Evolutionary conservation across 176 grass and related monocot species (phyloP).

Genomic region (Hordeum vulgare): MorexV3_pseudomolecules_assembly NC_058521.1:230666336-230666835

Average conservation of each 20-base stretch:
- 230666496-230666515: constrained; percentile 94
- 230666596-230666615: background rate
- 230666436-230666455: background rate
- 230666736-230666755: constrained; percentile 45
- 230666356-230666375: constrained; percentile 87
- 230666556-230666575: constrained; percentile 33
- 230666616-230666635: background rate
- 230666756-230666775: constrained; percentile 15
- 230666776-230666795: background rate
- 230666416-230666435: constrained; percentile 1
- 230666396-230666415: constrained; percentile 96
- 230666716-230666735: constrained; percentile 70
- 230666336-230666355: constrained; percentile 84
- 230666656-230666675: constrained; percentile 46
- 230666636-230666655: background rate
- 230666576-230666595: background rate
- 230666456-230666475: background rate
- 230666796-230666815: background rate
- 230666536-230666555: constrained; percentile 90
- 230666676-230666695: constrained; percentile 68
- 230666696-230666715: constrained; percentile 68
- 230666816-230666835: background rate
- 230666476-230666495: constrained; percentile 7
- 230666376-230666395: constrained; percentile 97
- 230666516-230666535: constrained; percentile 88